Percentiles rank a stretch among this genome's conserved stretches.
Conservation (phyloP, 495 filamentous ascomycete species). For the Penicillium paradoxum region DNA sequence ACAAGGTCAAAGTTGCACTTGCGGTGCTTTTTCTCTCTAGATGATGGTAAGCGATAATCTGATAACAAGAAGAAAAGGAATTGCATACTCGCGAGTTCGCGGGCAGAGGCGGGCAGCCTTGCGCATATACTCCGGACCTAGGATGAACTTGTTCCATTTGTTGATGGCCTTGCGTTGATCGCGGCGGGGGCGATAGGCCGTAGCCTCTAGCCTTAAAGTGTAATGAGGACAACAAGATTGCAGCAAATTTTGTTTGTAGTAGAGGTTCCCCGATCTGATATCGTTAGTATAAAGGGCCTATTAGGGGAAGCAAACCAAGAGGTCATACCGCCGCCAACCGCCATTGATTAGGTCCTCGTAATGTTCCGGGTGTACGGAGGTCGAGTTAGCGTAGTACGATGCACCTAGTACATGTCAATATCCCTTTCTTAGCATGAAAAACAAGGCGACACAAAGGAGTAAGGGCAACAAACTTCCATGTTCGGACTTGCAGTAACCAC, state of each 20-base stretch:
- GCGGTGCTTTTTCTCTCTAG: slow-evolving; percentile 65
- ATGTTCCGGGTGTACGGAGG: slow-evolving; percentile 60
- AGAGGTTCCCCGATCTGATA: slow-evolving; percentile 63
- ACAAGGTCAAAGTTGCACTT: slow-evolving; percentile 71
- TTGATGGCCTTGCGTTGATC: slow-evolving; percentile 86
- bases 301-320: background rate
- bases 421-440: slow-evolving; percentile 3
- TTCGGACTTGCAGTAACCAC: slow-evolving; percentile 54
- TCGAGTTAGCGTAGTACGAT: slow-evolving; percentile 73
- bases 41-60: slow-evolving; percentile 8
- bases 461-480: slow-evolving; percentile 44
- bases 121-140: slow-evolving; percentile 72
- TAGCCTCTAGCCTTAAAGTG: slow-evolving; percentile 77
- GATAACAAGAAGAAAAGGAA: background rate
- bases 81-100: slow-evolving; percentile 63
- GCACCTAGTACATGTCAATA: slow-evolving; percentile 54
- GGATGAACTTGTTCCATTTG: slow-evolving; percentile 80
- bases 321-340: slow-evolving; percentile 75
- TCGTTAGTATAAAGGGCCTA: slow-evolving; percentile 15
- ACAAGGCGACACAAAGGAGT: slow-evolving; percentile 6
- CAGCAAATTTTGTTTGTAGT: slow-evolving; percentile 85
- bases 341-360: slow-evolving; percentile 82
- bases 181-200: slow-evolving; percentile 62
- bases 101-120: slow-evolving; percentile 71
- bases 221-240: slow-evolving; percentile 94